Evolutionary conservation across 2,329 filamentous ascomycete species (phyloP).

Genomic region (Paraphaeosphaeria sporulosa): DNA sequence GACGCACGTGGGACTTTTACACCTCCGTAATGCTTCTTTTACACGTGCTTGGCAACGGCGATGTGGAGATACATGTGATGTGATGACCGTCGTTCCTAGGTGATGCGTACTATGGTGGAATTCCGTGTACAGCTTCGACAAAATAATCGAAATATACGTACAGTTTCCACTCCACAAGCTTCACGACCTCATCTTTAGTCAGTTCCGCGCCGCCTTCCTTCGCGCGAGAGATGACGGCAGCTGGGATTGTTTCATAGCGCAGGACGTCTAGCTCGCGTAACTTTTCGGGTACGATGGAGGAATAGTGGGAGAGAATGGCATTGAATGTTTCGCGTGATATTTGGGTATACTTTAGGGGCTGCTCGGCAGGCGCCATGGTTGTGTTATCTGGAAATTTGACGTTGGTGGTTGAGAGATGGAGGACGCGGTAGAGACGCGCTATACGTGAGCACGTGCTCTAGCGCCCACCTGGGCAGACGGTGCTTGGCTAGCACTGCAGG

Average conservation of each 20-base stretch:
- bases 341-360: constrained; percentile 6
- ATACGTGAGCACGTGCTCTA: background rate
- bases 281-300: constrained; percentile 32
- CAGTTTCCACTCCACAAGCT: constrained; percentile 52
- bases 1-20: too few relatives aligned
- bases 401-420: background rate
- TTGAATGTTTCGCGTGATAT: constrained; percentile 11
- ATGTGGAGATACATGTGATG: too few relatives aligned
- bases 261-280: constrained; percentile 41
- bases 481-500: too few relatives aligned
- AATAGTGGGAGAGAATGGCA: constrained; percentile 32
- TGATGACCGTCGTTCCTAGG: too few relatives aligned
- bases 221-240: constrained; percentile 24
- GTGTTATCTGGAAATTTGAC: background rate
- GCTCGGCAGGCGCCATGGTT: background rate
- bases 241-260: constrained; percentile 42
- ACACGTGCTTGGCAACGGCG: too few relatives aligned
- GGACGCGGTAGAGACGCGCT: background rate
- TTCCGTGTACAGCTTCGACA: background rate
- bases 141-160: constrained; percentile 16
- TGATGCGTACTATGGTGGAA: too few relatives aligned
- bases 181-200: constrained; percentile 39
- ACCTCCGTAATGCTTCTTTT: too few relatives aligned
- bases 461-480: background rate
- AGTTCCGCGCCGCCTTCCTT: constrained; percentile 23